Conservation (phyloP, 345 rosid species). For the Sonneratia caseolaris region DNA sequence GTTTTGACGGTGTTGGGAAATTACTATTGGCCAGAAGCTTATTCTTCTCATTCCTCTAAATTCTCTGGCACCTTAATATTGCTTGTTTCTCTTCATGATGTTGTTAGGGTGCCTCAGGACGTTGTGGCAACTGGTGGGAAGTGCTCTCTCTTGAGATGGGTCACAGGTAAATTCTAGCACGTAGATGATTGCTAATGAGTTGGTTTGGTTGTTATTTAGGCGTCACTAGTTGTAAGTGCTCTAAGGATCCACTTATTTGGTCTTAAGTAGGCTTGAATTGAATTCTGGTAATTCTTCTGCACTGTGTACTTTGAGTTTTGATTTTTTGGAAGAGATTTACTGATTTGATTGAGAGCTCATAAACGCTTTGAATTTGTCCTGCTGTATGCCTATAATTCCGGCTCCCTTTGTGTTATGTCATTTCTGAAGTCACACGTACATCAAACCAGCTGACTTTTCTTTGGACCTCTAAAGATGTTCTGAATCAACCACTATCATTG, state of each 20-base stretch:
- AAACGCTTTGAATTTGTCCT: background rate
- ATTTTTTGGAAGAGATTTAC: background rate
- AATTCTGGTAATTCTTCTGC: background rate
- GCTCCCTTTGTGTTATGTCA: background rate
- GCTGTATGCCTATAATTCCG: background rate
- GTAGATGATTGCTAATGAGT: background rate
- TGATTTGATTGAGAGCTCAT: background rate
- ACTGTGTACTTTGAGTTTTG: background rate
- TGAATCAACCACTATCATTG: background rate
- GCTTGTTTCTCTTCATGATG: background rate
- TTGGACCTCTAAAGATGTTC: background rate
- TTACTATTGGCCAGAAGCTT: background rate
- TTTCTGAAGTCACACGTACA: background rate
- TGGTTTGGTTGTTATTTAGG: background rate
- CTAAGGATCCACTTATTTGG: too few species aligned
- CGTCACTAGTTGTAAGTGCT: background rate
- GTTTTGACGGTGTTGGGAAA: background rate
- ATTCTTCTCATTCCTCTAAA: background rate
- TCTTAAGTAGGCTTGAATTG: background rate
- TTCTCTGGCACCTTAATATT: background rate
- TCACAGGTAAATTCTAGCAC: slow-evolving; percentile 40
- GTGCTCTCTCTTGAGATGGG: slow-evolving; percentile 80
- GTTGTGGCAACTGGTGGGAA: slow-evolving; percentile 88
- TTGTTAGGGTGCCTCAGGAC: slow-evolving; percentile 91
- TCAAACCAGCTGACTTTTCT: background rate